Percentiles rank a stretch among this genome's conserved stretches.
Conservation (phyloP, 2,329 filamentous ascomycete genomes). For the Beauveria sp. region DNA sequence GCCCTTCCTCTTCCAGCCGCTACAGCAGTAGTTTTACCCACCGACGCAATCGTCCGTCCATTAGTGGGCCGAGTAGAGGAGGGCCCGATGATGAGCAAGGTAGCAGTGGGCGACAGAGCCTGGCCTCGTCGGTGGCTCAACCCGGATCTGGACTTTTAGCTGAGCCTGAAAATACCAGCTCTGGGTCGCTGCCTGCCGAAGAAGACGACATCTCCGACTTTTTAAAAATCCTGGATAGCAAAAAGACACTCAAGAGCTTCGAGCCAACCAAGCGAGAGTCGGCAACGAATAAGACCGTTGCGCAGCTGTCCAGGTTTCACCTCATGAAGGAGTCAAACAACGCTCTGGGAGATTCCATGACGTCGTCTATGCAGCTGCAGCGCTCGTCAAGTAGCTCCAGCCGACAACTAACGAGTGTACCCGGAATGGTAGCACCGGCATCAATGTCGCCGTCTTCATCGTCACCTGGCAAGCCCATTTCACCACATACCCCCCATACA, state of each 20-base stretch:
- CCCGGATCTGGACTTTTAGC: slow-evolving; percentile 75
- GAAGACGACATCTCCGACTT: slow-evolving; percentile 94
- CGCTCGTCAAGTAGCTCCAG: slow-evolving; percentile 71
- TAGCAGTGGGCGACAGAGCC: slow-evolving; percentile 73
- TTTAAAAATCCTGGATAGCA: slow-evolving; percentile 77
- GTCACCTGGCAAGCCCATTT: slow-evolving; percentile 83
- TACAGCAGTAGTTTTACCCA: slow-evolving; percentile 95
- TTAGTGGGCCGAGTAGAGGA: slow-evolving; percentile 60
- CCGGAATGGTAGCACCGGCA: slow-evolving; percentile 62
- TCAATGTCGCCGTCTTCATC: slow-evolving; percentile 81
- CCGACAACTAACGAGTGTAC: slow-evolving; percentile 50
- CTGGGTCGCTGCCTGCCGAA: slow-evolving; percentile 64
- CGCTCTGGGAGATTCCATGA: slow-evolving; percentile 85
- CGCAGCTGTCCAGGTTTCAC: slow-evolving; percentile 78
- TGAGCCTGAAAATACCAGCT: slow-evolving; percentile 58
- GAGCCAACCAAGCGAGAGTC: slow-evolving; percentile 61
- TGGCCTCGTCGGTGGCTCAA: slow-evolving; percentile 60
- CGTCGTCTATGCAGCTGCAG: slow-evolving; percentile 78
- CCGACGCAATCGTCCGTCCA: slow-evolving; percentile 69
- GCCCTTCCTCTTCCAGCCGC: slow-evolving; percentile 66
- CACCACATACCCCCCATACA: slow-evolving; percentile 84
- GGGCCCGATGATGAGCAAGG: slow-evolving; percentile 60
- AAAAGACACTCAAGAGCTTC: slow-evolving; percentile 79
- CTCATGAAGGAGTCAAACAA: slow-evolving; percentile 85
- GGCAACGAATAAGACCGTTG: slow-evolving; percentile 65